phyloP scores from a whole-genome alignment of 768 basidiomycete species.

The Mycena polygramma region DNA sequence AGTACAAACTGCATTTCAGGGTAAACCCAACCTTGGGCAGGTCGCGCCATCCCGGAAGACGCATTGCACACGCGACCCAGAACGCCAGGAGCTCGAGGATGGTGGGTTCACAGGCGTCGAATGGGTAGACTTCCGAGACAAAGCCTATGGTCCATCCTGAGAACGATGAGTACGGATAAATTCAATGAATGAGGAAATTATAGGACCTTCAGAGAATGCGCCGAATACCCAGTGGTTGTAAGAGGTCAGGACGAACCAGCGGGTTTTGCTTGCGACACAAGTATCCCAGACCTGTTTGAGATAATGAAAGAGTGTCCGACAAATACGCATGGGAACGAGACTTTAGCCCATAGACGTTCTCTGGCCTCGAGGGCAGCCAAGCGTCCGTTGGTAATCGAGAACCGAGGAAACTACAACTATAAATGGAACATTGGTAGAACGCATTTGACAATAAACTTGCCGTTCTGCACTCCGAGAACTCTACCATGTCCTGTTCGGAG shows the following conservation, averaged over 20 bases:
- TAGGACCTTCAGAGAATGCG: slow-evolving; percentile 21
- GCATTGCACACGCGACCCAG: slow-evolving; percentile 28
- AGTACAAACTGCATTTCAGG: neutral
- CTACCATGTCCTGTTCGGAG: slow-evolving; percentile 19
- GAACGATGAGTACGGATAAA: neutral
- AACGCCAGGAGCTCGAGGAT: slow-evolving; percentile 21
- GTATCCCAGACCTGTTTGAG: slow-evolving; percentile 22
- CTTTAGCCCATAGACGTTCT: slow-evolving; percentile 25
- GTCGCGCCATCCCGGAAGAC: slow-evolving; percentile 14
- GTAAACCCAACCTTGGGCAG: neutral
- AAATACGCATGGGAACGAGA: neutral
- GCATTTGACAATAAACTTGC: neutral
- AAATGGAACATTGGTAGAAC: no score
- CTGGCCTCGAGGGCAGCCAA: neutral
- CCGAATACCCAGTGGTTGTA: slow-evolving; percentile 28
- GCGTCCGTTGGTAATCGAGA: neutral
- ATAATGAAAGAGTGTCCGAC: neutral
- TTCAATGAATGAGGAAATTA: neutral
- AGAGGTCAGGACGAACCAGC: slow-evolving; percentile 25
- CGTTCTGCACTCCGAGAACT: slow-evolving; percentile 9
- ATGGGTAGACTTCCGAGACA: slow-evolving; percentile 14
- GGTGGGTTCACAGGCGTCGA: slow-evolving; percentile 13
- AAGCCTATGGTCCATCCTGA: slow-evolving; percentile 29
- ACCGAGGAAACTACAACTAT: slow-evolving; percentile 1
- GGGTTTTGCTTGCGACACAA: slow-evolving; percentile 15